phyloP scores from a whole-genome alignment of 371 early-diverging fungal species.

The Lichtheimia hyalospora region DNA sequence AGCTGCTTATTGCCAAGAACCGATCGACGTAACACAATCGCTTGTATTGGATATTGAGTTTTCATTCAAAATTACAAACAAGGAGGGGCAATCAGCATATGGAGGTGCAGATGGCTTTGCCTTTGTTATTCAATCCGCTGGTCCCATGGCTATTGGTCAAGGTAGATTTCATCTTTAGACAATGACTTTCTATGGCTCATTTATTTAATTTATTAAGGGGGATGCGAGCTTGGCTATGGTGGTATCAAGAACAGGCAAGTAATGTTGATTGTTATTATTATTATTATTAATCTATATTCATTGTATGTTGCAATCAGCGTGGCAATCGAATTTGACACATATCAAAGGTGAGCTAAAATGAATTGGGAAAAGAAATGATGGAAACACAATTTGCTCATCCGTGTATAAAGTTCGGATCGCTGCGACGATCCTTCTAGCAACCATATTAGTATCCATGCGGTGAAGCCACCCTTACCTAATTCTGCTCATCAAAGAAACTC shows the following conservation, averaged over 20 bases:
- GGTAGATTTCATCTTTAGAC: slow-evolving; percentile 13
- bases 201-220: slow-evolving; percentile 21
- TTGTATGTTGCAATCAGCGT: slow-evolving; percentile 24
- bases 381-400: background rate
- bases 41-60: slow-evolving; percentile 34
- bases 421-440: slow-evolving; percentile 51
- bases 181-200: too few species aligned
- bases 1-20: slow-evolving; percentile 14
- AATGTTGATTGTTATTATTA: too few species aligned
- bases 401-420: slow-evolving; percentile 28
- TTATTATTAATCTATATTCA: too few species aligned
- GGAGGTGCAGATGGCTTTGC: slow-evolving; percentile 51
- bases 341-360: slow-evolving; percentile 32
- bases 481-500: slow-evolving; percentile 50
- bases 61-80: slow-evolving; percentile 33
- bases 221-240: slow-evolving; percentile 47
- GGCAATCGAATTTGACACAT: slow-evolving; percentile 61
- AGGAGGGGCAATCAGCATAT: slow-evolving; percentile 15
- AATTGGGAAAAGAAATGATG: background rate
- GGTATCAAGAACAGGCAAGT: slow-evolving; percentile 36
- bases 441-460: slow-evolving; percentile 52
- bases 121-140: slow-evolving; percentile 32
- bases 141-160: slow-evolving; percentile 28
- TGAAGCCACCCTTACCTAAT: slow-evolving; percentile 26
- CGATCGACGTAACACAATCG: slow-evolving; percentile 12